Conservation (phyloP, 2,329 filamentous ascomycete genomes). For the Diaporthe sp. region DNA sequence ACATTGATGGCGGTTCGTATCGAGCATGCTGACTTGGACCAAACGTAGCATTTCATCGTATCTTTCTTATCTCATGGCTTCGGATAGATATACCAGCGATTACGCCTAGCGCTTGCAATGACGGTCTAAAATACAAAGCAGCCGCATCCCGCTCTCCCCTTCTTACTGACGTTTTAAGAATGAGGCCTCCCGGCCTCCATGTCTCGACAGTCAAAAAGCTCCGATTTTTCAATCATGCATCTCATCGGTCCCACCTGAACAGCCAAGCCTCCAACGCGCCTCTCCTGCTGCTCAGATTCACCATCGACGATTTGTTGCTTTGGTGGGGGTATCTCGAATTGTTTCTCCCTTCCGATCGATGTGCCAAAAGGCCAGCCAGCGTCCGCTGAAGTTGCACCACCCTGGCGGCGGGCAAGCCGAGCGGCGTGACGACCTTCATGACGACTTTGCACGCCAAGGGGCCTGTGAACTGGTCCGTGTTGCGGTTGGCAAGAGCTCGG, state of each 20-base stretch:
- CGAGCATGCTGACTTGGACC: slow-evolving; percentile 15
- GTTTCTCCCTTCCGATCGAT: background rate
- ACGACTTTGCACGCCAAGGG: background rate
- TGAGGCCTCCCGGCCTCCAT: background rate
- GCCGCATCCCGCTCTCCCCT: background rate
- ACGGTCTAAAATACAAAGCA: slow-evolving; percentile 23
- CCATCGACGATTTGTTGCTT: background rate
- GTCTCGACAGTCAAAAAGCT: background rate
- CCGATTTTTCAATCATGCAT: background rate
- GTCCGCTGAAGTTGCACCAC: background rate
- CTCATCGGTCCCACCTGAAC: background rate
- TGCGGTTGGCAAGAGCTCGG: background rate
- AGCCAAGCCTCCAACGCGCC: background rate
- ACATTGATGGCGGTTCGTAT: background rate
- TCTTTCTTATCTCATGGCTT: slow-evolving; percentile 28
- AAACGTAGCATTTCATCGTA: slow-evolving; percentile 17
- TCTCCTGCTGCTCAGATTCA: background rate
- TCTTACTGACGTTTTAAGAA: background rate
- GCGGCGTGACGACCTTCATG: background rate
- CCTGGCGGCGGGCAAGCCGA: background rate
- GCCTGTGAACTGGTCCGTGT: background rate
- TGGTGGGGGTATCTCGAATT: no score
- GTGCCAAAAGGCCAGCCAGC: background rate
- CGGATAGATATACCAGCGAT: slow-evolving; percentile 19
- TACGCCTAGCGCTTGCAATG: slow-evolving; percentile 15